Base-by-base conservation (phyloP, 1,284 basidiomycete genomes). In the Ganoderma meredithae region DNA sequence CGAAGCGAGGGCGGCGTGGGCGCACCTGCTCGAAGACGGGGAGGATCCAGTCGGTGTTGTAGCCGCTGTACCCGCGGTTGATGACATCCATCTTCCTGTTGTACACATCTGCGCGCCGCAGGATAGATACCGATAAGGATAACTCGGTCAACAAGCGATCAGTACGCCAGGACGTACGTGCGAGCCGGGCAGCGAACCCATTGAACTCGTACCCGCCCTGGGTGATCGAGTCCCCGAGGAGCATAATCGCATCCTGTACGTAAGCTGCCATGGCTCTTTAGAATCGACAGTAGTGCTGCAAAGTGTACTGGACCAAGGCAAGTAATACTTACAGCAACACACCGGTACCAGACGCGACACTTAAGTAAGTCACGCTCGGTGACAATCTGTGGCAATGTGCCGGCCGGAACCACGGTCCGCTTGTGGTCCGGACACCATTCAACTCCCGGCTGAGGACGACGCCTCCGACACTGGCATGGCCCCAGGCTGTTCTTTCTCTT, bases 1-100 rank as follows among this genome's bases (percentile, higher is more conserved):
- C n/a, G 27, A 27, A 25, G 22, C 5, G 15, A 13, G 31, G 9
- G 13, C 8, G 27, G 17, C 1, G 52, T 5, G 7, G 47, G 66
- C 82, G 73, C 64, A 93, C 92, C 84, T 92, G 89, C 75, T 93
- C 86, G 70, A 96, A 88, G 40, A 94, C 85, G 0, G 92, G 91
- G 31, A 95, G 81, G 3, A 85, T 91, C 94, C 95, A 96, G 52
- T 91, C 89, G 0, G 93, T 91, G 76, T 93, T 96, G 79, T 96
- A 97, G 2, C 95, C 95, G 68, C 87, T 84, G 12, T 88, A 80
- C 7, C 95, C 95, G 52, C 95, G 88, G 78, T 96, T 96, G 63
- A 96, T 73, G 15, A 97, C 88, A 75, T 97, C 95, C 39, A 95
- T 80, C 76, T 90, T 93, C 66, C 95, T 85, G 44, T 86, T 85